Evolutionary conservation across 495 filamentous ascomycete genomes (phyloP).

Genomic region (Endocarpon pusillum): DNA sequence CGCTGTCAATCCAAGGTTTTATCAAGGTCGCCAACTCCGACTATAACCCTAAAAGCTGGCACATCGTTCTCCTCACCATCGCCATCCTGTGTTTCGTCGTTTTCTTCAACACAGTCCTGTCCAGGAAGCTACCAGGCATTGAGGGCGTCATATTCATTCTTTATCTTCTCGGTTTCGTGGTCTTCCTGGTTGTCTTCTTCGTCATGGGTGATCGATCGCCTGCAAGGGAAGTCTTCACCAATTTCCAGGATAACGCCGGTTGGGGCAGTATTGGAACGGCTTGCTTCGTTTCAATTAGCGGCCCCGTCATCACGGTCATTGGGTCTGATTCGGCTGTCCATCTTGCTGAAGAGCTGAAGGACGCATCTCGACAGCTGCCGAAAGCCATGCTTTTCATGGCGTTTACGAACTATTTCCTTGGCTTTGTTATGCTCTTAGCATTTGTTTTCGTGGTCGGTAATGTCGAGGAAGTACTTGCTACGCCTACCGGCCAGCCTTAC

Average conservation of each 20-base stretch:
- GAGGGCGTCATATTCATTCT: conserved; percentile 24
- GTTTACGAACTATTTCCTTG: conserved; percentile 25
- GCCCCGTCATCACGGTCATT: conserved; percentile 18
- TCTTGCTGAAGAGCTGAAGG: conserved; percentile 40
- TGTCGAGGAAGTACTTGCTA: conserved; percentile 16
- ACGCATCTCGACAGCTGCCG: conserved; percentile 26
- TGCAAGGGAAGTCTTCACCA: conserved; percentile 27
- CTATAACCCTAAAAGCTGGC: conserved; percentile 22
- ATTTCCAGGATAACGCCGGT: conserved; percentile 27
- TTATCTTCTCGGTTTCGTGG: conserved; percentile 15
- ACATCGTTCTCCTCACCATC: conserved; percentile 32
- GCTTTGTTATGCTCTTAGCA: conserved; percentile 23
- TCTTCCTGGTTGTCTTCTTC: conserved; percentile 25
- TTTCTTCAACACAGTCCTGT: conserved; percentile 11
- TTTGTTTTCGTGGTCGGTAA: conserved; percentile 28
- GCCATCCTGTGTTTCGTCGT: conserved; percentile 30
- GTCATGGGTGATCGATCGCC: conserved; percentile 21
- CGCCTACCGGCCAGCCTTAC: conserved; percentile 31
- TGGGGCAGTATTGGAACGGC: conserved; percentile 31
- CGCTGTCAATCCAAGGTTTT: conserved; percentile 29
- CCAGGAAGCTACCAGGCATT: conserved; percentile 9
- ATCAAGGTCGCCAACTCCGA: conserved; percentile 19
- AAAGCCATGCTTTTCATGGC: conserved; percentile 23
- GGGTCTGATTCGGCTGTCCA: too few species aligned
- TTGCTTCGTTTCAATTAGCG: conserved; percentile 35